Evolutionary conservation across 257 asterid genomes (phyloP), one percentile per base, ranked within the genome.

Genomic region (Thymus quinquecostatus): DNA sequence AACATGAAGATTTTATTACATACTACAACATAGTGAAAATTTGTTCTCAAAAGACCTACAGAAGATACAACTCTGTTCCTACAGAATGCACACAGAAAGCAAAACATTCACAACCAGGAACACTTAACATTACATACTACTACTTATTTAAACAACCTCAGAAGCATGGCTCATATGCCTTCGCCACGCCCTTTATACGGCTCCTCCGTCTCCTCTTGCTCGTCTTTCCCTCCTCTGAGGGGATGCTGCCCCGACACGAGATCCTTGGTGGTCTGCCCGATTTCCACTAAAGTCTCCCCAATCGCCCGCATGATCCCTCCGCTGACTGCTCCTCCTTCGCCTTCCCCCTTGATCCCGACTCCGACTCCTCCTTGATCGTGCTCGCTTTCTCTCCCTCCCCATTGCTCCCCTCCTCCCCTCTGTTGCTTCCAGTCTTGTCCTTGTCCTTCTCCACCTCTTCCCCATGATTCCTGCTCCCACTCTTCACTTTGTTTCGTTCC

Each of bases 201-300:
- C n/a, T 49, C 44, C 5, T 36, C 72, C 10, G 29, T 28, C 21
- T 10, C 30, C 27, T 3, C 34, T 12, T 38, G 12, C 1, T 10
- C 14, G n/a, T 4, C 34, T 21, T 29, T 12, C 1, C 27, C 71
- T n/a, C 28, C 72, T 14, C 36, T 56, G 27, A 56, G 48, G 0
- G 74, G 77, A 45, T 56, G 45, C 38, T 68, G 87, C 0, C 98
- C 98, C 0, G 69, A 68, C 0, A 93, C 85, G 6, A 93, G 85
- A 27, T 86, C 89, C 74, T 80, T 89, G 0, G 97, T 85, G 0
- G 93, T 89, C 72, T 88, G 88, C 21, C 97, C 97, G 1, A 93
- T 93, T 61, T 93, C 98, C 2, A 77, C 84, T 82, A 90, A 8
- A 80, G 97, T 93, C 82, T 93, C 96, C 48, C 96, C 98, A 13